Conservation (phyloP, 768 basidiomycete species). For the Termitomyces heimii region DNA sequence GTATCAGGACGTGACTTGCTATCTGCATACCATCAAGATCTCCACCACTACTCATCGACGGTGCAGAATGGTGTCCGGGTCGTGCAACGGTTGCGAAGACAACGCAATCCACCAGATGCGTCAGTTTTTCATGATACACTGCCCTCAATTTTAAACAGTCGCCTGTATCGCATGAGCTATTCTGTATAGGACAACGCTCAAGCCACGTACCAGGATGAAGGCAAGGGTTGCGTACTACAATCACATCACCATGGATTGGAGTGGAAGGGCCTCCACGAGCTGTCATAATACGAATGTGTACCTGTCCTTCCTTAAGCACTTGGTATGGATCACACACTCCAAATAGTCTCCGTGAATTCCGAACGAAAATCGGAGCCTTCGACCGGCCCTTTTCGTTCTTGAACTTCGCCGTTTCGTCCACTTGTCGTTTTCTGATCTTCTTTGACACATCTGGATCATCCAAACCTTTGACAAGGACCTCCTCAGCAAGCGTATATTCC, state of each 20-base stretch:
- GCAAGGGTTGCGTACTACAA: constrained; percentile 65
- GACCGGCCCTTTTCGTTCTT: constrained; percentile 44
- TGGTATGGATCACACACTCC: constrained; percentile 66
- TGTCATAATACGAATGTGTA: constrained; percentile 53
- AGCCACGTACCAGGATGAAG: constrained; percentile 49
- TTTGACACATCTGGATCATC: constrained; percentile 34
- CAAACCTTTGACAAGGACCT: constrained; percentile 48
- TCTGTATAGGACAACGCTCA: not conserved
- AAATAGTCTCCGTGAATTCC: constrained; percentile 55
- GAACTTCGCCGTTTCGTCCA: constrained; percentile 44
- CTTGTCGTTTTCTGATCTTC: constrained; percentile 39
- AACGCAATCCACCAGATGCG: constrained; percentile 60
- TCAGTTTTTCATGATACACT: constrained; percentile 39
- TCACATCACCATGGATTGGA: constrained; percentile 52
- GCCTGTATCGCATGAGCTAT: constrained; percentile 25
- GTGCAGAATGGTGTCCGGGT: constrained; percentile 55
- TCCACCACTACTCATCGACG: constrained; percentile 67
- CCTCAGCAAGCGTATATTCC: constrained; percentile 44
- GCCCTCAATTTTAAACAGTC: constrained; percentile 63
- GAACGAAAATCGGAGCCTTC: constrained; percentile 54
- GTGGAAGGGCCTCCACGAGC: constrained; percentile 47
- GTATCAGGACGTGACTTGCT: not conserved
- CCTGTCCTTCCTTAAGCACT: constrained; percentile 57
- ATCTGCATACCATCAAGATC: constrained; percentile 44
- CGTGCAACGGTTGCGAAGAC: constrained; percentile 57